Evolutionary conservation across 768 basidiomycete genomes (phyloP), one percentile per base, ranked within the genome.

Genomic region (Mycena vulgaris): DNA sequence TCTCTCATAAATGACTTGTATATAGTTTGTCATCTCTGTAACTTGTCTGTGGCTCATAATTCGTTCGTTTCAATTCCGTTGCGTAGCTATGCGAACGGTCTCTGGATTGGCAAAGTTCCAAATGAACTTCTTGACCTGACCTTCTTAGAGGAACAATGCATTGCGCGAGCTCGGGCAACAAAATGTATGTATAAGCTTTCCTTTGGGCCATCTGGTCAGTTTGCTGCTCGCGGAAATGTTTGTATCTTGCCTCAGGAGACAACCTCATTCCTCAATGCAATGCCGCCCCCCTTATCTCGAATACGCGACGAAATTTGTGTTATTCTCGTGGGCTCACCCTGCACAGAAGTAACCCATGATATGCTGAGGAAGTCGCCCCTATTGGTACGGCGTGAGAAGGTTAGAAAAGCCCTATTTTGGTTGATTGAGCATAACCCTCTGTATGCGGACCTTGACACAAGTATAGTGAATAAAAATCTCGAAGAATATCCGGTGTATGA

Each of bases 171-270:
- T n/a, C n/a, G n/a, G n/a, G n/a, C n/a, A 74, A 62, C 75, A 4
- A 51, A 73, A 7, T n/a, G 63, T 57, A 8, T 71, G 66, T 71
- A 69, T 35, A 75, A 75, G 51, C 48, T 75, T 25, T 4, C 58
- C 30, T 19, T 67, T 0, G 73, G 74, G 5, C 70, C 73, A 3
- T 39, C 64, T 1, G 71, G 73, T 25, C 75, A 76, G 52, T 66
- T 73, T 65, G 75, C 74, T 31, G 65, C 74, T 31, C 66, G 70
- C n/a, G 75, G 75, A n/a, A 75, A 76, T 65, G 74, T 70, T 19
- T 76, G 75, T 42, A 66, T 73, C 1, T 63, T 75, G 5, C 71
- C 75, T 14, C 75, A 76, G 33, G 66, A 75, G 33, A 57, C 74
- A 9, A 28, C 25, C 1, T 49, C 68, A 3, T 39, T 76, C 11